Evolutionary conservation across 139 green algal genomes (phyloP), one percentile per base, ranked within the genome.

Genomic region (Chara braunii): DNA sequence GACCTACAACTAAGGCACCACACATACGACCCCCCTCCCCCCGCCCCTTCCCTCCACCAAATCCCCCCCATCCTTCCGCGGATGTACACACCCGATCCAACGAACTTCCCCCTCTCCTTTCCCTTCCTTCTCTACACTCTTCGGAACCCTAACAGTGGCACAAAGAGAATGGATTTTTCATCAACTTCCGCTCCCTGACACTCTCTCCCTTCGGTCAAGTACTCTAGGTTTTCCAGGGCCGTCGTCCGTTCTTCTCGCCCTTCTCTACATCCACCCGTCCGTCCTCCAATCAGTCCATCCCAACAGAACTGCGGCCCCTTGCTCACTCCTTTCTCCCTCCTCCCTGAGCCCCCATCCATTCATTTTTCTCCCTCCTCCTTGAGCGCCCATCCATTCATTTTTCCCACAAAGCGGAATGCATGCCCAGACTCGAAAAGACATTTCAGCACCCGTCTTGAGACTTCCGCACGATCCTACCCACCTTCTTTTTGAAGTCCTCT

Each of bases 401-500:
- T 24, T 36, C 42, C 22, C 14, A 36, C 51, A 60, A 24, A 51
- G 11, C 7, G 51, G 51, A 14, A 8, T 48, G 23, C 18, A 31
- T 60, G n/a, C n/a, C n/a, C 42, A 36, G 1, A 60, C 12, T 32
- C 32, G 42, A 31, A 60, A 22, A 6, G 3, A 34, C 40, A 60
- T 37, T 37, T 57, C 44, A 75, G 33, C 62, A 70, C 26, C 59
- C 57, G 22, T 98, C 92, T 66, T 97, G 92, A 1, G 77, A 90
- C 68, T 89, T 94, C 37, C 91, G 74, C 51, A 98, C 92, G 24
- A 90, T 86, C 3, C 86, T 71, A 0, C 79, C 68, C 1, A 97
- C 90, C 37, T 86, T 89, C 63, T 87, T 89, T 75, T 89, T 93
- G 84, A 96, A 98, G 5, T 73, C 86, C 2, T 90, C 82, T 1